Evolutionary conservation across 352 stramenopile genomes (phyloP).

Genomic region (Phytophthora brassicae): DNA sequence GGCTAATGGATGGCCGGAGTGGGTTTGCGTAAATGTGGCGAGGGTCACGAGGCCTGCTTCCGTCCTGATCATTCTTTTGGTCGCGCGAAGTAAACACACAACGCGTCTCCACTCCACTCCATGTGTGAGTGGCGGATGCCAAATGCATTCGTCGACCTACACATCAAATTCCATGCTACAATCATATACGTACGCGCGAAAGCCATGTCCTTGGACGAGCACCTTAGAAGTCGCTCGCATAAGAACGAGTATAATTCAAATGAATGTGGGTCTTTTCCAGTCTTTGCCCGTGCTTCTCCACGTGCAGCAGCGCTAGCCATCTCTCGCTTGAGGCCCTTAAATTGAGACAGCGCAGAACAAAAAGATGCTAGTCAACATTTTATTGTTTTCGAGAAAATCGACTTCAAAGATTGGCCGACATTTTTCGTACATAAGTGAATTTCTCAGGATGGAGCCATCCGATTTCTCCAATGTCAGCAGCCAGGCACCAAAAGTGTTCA

Average conservation of each 20-base stretch:
- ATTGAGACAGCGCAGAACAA: too few species aligned
- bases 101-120: constrained; percentile 33
- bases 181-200: constrained; percentile 27
- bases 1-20: not conserved
- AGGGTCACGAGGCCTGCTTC: constrained; percentile 13
- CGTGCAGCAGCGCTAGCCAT: not conserved
- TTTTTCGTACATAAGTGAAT: constrained; percentile 2
- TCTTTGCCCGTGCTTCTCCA: constrained; percentile 2
- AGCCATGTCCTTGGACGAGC: constrained; percentile 7
- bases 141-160: constrained; percentile 15
- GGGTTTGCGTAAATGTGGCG: too few species aligned
- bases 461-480: constrained; percentile 18
- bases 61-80: constrained; percentile 40
- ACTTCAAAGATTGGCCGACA: not conserved
- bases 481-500: constrained; percentile 14
- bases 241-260: constrained; percentile 18
- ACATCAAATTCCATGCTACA: constrained; percentile 26
- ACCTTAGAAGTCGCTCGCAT: not conserved
- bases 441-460: constrained; percentile 19
- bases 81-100: constrained; percentile 40
- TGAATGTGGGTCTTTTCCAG: constrained; percentile 14
- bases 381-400: too few species aligned
- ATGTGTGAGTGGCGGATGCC: constrained; percentile 18
- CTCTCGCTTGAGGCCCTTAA: constrained; percentile 13
- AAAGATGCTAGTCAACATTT: too few species aligned